Evolutionary conservation across 139 green algal genomes (phyloP), one percentile per base, ranked within the genome.

Genomic region (Ostreobium quekettii): DNA sequence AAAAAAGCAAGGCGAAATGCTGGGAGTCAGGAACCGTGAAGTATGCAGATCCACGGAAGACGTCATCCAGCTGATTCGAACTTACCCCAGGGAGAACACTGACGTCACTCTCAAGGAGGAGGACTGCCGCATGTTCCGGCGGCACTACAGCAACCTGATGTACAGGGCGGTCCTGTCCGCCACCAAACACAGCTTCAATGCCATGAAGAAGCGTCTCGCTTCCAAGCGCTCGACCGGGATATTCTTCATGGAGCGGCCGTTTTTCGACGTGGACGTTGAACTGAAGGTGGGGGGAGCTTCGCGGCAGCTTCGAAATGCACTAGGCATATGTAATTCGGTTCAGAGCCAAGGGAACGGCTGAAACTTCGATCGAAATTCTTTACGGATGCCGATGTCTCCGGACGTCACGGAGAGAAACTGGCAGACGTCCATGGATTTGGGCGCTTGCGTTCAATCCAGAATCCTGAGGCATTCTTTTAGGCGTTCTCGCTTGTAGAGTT

Each of bases 221-320:
- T 78, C 67, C 59, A 82, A 83, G 60, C 71, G 68, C 8, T 71
- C 60, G 26, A 79, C 72, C 22, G 85, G 85, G 37, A 85, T 91
- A 60, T 81, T 86, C 33, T 94, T 84, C 76, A 78, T 90, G 66
- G 86, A 89, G 72, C 72, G 78, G 8, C 89, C 89, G 33, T 91
- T 96, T 77, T 93, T 95, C 65, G 81, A 92, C 42, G 89, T 93
- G 48, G 87, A 95, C 63, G 85, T 97, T 24, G 82, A 95, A 82
- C 86, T 97, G 38, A 88, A 84, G 61, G 82, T 86, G 47, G 26
- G 35, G 8, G 60, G 15, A 15, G 22, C 22, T 22, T 53, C 19
- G 19, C 46, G 46, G 22, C 22, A 22, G 46, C 19, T 53, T 26
- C 46, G 22, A 22, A 26, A 22, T 53, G 19, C 46, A 53, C 19